Base-by-base conservation (phyloP, 2,329 filamentous ascomycete species). In the Alternaria arborescens region DNA sequence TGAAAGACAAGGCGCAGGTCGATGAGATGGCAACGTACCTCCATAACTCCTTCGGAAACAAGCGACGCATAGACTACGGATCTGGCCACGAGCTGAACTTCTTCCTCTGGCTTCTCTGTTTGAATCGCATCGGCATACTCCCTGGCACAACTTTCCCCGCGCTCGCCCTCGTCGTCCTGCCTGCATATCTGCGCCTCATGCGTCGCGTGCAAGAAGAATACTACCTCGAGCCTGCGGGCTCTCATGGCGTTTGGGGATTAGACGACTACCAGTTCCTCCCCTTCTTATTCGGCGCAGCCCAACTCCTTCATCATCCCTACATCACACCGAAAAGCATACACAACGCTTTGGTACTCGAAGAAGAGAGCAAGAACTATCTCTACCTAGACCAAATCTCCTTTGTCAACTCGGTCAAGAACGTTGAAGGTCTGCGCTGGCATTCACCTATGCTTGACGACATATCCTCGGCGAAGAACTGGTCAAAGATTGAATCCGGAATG, bases 371-470 rank as follows among this genome's bases (percentile, higher is more conserved):
- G 57, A 92, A 97, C 57, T 99, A 90, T 73, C 82, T 99, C 58
- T 99, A 99, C 72, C 87, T 99, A 0, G 91, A 94, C 53, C 95
- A 98, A 79, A 92, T 99, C 26, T 86, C 87, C 52, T 99, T 97
- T 80, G 94, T 99, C 59, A 97, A 98, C 80, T 92, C 89, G 69
- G 96, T 97, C 60, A 99, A 99, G 83, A 97, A 93, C 1, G 94
- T 97, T 59, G 93, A 96, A 73, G 94, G 94, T 1, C 82, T 99
- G 62, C 87, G 95, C 44, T 99, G 95, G 95, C 96, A 99, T 74
- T 94, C 90, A 66, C 95, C 96, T 4, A 98, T 99, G 96, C 87
- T 99, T 18, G 95, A 99, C 76, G 95, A 99, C 77, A 99, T 99
- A 66, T 95, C 91, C 4, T 89, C 92, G 1, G 91, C 94, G 16